Base-by-base conservation (phyloP, 192 early-diverging fungal species). In the Coemansia sp. region DNA sequence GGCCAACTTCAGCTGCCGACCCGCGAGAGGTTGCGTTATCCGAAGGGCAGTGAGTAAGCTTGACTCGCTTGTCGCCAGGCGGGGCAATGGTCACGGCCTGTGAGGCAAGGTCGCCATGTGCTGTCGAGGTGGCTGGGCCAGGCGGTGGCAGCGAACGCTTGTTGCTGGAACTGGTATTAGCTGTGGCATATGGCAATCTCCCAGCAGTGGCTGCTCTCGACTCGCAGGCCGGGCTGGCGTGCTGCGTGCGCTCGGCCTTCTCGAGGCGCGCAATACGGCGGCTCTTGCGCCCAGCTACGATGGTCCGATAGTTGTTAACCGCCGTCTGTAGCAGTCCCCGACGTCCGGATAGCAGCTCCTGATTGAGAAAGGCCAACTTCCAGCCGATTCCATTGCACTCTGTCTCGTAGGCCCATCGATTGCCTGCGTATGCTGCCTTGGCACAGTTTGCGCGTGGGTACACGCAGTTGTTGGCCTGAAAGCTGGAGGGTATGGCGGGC, bases 381-480 rank as follows among this genome's bases (percentile, higher is more conserved):
- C 95, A 95, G 4, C 93, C 94, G 15, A 95, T 81, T n/a, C 67
- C 73, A 55, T 97, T 97, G 71, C 94, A 95, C 55, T 91, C 89
- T 2, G 87, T 93, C 73, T 97, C 95, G 73, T 95, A 97, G 12
- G 77, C 76, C 87, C 92, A 94, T 18, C 95, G 88, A 70, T 93
- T 91, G 16, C 95, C 95, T n/a, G 87, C 80, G 70, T 97, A 94
- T 11, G 78, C 58, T 1, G 84, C 61, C 18, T 85, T 70, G 4
- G 82, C 66, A 49, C 90, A 87, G 76, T 91, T 87, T 7, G 95
- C 95, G 16, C 90, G 85, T 15, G 92, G 92, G 70, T 97, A 97
- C 39, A 97, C 87, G 70, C 93, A 95, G 72, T 95, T 97, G 36
- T 81, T 87, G 9, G 50, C 53, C 72, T 90, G 90, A 71, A 95